Conservation (phyloP, 2,329 filamentous ascomycete genomes). For the Neonectria sp. region DNA sequence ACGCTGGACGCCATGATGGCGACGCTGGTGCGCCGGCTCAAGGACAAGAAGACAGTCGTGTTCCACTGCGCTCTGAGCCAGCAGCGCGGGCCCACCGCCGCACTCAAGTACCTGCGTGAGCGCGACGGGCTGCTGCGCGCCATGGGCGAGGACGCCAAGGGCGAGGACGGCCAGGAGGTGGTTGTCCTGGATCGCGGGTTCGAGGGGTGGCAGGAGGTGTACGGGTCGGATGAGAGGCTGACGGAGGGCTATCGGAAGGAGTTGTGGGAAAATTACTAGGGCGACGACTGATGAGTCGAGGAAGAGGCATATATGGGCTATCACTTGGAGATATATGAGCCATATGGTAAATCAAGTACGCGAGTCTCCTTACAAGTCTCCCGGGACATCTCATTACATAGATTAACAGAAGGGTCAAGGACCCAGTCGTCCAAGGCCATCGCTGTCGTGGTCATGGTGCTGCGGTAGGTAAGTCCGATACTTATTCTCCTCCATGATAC, state of each 20-base stretch:
- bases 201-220: slow-evolving; percentile 88
- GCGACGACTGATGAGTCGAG: no score
- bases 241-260: slow-evolving; percentile 90
- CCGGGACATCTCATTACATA: neutral
- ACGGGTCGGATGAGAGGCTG: slow-evolving; percentile 82
- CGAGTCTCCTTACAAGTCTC: neutral
- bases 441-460: neutral
- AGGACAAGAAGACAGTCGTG: slow-evolving; percentile 85
- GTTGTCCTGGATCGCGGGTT: slow-evolving; percentile 90
- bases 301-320: neutral
- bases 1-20: slow-evolving; percentile 84
- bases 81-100: slow-evolving; percentile 88
- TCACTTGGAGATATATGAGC: neutral
- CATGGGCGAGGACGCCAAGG: slow-evolving; percentile 49
- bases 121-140: slow-evolving; percentile 65
- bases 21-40: slow-evolving; percentile 83
- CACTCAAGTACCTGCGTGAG: slow-evolving; percentile 83
- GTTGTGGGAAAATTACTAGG: slow-evolving; percentile 78
- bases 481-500: neutral
- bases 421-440: no score
- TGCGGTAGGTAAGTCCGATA: neutral
- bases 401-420: neutral
- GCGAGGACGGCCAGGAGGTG: slow-evolving; percentile 74
- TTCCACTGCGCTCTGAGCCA: slow-evolving; percentile 97
- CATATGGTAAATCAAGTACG: neutral